Evolutionary conservation across 1,139 yeast genomes (phyloP).

Genomic region (Scheffersomyces parashehatae): DNA sequence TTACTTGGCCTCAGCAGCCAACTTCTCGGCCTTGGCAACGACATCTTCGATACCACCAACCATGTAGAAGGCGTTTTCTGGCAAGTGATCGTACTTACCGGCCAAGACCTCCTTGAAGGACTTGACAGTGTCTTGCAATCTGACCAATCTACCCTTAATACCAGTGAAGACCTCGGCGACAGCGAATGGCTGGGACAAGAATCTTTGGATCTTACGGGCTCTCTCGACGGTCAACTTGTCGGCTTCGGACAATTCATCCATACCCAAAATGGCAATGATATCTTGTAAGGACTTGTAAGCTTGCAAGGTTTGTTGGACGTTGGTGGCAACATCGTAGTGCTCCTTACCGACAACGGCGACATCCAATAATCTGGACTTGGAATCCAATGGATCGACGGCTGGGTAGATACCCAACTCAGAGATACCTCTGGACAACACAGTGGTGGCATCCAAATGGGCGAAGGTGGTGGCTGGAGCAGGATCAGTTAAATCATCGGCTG

Average conservation of each 20-base stretch:
- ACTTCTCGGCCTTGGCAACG: constrained; percentile 96
- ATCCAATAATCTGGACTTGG: constrained; percentile 98
- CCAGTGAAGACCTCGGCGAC: constrained; percentile 99
- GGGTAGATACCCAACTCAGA: constrained; percentile 99
- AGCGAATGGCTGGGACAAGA: constrained; percentile 99
- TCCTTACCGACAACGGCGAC: constrained; percentile 97
- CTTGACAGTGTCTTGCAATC: constrained; percentile 90
- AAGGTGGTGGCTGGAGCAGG: constrained; percentile 99
- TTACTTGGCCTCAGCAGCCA: constrained; percentile 91
- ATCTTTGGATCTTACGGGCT: constrained; percentile 99
- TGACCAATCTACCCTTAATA: constrained; percentile 96
- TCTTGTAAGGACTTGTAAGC: constrained; percentile 99
- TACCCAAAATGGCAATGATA: constrained; percentile 99
- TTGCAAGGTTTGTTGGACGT: constrained; percentile 97
- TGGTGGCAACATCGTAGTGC: constrained; percentile 93
- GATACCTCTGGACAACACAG: constrained; percentile 99
- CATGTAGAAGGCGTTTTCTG: constrained; percentile 99
- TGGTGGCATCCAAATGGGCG: constrained; percentile 99
- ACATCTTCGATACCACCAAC: constrained; percentile 99
- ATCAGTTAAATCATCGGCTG: constrained; percentile 99
- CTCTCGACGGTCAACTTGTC: constrained; percentile 99
- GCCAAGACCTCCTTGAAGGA: constrained; percentile 97
- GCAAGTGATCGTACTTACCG: constrained; percentile 98
- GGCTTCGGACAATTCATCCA: constrained; percentile 98
- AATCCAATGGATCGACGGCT: constrained; percentile 99